A percentile compares a stretch with the other conserved stretches of the same genome.
Evolutionary conservation across 352 stramenopile genomes (phyloP).

Genomic region (Thraustochytrium sp.): DNA sequence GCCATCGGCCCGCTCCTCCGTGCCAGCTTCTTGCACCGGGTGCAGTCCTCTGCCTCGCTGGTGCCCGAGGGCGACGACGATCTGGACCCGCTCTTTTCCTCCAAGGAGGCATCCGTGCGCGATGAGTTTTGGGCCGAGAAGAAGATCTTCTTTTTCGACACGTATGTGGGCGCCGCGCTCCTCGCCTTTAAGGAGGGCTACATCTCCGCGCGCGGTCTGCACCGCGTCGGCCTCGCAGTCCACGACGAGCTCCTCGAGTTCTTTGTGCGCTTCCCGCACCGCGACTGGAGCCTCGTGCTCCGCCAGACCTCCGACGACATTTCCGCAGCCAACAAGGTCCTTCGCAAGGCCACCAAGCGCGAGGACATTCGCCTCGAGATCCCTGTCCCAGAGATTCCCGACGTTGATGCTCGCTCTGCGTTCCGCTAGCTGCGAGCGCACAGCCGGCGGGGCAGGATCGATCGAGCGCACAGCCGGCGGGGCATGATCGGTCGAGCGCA

Average conservation of each 20-base stretch:
- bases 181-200: not conserved
- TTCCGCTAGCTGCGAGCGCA: no score
- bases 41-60: no score
- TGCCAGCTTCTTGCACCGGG: constrained; percentile 76
- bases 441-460: no score
- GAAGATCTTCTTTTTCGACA: constrained; percentile 82
- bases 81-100: constrained; percentile 29
- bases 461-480: no score
- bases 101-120: constrained; percentile 66
- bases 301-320: constrained; percentile 34
- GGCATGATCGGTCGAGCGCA: no score
- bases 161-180: constrained; percentile 69
- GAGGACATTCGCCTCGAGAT: no score
- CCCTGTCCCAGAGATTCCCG: no score
- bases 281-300: not conserved
- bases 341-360: no score
- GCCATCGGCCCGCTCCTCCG: constrained; percentile 70
- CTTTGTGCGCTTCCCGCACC: constrained; percentile 14
- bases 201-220: not conserved
- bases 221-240: constrained; percentile 20
- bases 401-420: no score
- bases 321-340: constrained; percentile 18
- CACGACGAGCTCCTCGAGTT: constrained; percentile 37
- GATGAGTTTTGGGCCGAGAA: constrained; percentile 67
- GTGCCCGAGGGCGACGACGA: constrained; percentile 59